These are phyloP conservation scores for Cladochytrium replicatum DNA, from an alignment of 192 early-diverging fungal genomes.

Conservation along the genomic window DNA sequence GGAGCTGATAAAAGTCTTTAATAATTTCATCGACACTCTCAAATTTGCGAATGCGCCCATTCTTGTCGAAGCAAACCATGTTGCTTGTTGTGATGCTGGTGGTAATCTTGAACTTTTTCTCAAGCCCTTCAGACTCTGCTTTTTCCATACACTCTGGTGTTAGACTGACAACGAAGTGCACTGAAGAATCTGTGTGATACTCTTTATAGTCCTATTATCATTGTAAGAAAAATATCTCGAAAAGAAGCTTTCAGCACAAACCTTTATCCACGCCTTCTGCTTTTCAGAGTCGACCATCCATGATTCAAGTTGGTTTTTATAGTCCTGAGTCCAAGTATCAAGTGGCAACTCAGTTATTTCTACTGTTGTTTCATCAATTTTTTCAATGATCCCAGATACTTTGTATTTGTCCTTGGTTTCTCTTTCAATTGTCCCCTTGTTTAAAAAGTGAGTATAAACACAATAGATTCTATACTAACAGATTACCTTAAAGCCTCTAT, in stretches of 20 bases:
- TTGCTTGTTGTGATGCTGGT: slow-evolving; percentile 70
- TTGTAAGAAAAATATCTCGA: slow-evolving; percentile 7
- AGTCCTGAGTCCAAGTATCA: slow-evolving; percentile 76
- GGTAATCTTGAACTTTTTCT: slow-evolving; percentile 71
- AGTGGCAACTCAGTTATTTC: slow-evolving; percentile 86
- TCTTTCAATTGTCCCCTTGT: slow-evolving; percentile 55
- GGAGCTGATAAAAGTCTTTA: slow-evolving; percentile 77
- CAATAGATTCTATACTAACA: not conserved
- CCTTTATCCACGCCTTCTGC: slow-evolving; percentile 46
- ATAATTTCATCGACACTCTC: slow-evolving; percentile 66
- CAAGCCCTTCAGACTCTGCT: slow-evolving; percentile 68
- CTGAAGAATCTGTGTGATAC: slow-evolving; percentile 54
- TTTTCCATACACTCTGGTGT: slow-evolving; percentile 55
- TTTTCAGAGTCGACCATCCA: slow-evolving; percentile 72
- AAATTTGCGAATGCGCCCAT: slow-evolving; percentile 79
- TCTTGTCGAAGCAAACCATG: slow-evolving; percentile 87
- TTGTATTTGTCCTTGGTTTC: slow-evolving; percentile 47
- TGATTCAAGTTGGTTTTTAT: slow-evolving; percentile 73
- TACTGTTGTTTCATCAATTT: slow-evolving; percentile 64
- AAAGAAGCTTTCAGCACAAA: slow-evolving; percentile 25
- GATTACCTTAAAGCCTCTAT: slow-evolving; percentile 76
- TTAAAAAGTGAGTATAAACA: not conserved
- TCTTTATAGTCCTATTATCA: slow-evolving; percentile 57
- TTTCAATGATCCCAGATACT: slow-evolving; percentile 56
- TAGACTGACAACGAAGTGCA: slow-evolving; percentile 58